Base-by-base conservation (phyloP, 768 basidiomycete genomes). In the Boletus eberwhitei region DNA sequence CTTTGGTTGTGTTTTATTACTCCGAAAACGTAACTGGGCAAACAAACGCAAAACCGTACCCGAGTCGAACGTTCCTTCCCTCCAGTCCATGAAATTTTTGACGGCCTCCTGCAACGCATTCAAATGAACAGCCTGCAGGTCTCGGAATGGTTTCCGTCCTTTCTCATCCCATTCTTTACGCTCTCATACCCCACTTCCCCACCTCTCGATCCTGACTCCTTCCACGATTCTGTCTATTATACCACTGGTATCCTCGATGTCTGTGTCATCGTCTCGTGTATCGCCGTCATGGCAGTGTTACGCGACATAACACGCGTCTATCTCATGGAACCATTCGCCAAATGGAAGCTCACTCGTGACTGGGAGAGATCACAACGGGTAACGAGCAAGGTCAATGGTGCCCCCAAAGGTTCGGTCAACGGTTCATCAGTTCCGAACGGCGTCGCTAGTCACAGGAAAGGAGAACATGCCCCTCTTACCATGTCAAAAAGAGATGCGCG, bases 271-370 rank as follows among this genome's bases (percentile, higher is more conserved):
- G 71, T 93, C 52, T 81, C 86, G n/a, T 88, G 83, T 71, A 90
- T 97, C 53, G 81, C 87, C 14, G 74, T 87, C 60, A 93, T 97
- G 84, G 92, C 92, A n/a, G 62, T 93, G 49, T 70, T 93, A 26
- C 84, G 97, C 57, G 95, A 96, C 74, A 72, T 82, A 32, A 70
- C 84, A 38, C 85, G 97, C 63, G 71, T 94, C 21, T 78, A 75
- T 59, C 61, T 94, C 34, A 82, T 93, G 57, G 86, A 87, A 65
- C 92, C 94, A 11, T 83, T 97, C 52, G 94, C 90, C 17, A 76
- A 78, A 37, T 87, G 84, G 81, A 87, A 86, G 59, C 81, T 97
- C 56, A 73, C 76, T 38, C 78, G 79, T 52, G 77, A 86, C 64
- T 75, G 84, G 66, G 39, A 46, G 49, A 59, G 50, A 19, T 70